These are phyloP conservation scores for Didymella glomerata DNA, from an alignment of 2,329 filamentous ascomycete genomes.

Conservation along the genomic window DNA sequence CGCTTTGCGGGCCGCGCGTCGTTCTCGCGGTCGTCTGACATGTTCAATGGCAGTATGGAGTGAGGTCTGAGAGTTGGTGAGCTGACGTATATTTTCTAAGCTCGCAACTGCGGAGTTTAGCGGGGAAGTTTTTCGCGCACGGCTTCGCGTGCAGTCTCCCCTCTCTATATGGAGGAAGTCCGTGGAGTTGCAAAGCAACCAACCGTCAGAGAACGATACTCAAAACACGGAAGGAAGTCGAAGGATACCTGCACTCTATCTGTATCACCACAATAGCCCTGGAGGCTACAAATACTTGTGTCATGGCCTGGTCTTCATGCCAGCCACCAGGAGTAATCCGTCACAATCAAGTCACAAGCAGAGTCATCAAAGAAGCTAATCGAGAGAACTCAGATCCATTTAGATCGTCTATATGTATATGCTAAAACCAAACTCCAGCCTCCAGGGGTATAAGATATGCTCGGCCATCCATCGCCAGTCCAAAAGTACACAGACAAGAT, in stretches of 20 bases:
- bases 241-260: neutral
- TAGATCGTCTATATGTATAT: slow-evolving; percentile 13
- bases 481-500: slow-evolving; percentile 11
- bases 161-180: neutral
- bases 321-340: no score
- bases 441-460: slow-evolving; percentile 23
- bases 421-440: slow-evolving; percentile 18
- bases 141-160: slow-evolving; percentile 17
- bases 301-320: neutral
- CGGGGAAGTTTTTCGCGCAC: slow-evolving; percentile 39
- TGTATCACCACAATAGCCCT: neutral
- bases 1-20: slow-evolving; percentile 43
- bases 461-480: slow-evolving; percentile 17
- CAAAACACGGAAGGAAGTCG: neutral
- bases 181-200: no score
- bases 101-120: slow-evolving; percentile 23
- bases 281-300: neutral
- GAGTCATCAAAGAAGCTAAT: neutral
- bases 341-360: neutral
- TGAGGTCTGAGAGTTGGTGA: slow-evolving; percentile 10
- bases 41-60: slow-evolving; percentile 9
- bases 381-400: slow-evolving; percentile 18
- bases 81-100: slow-evolving; percentile 9
- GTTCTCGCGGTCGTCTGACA: slow-evolving; percentile 29
- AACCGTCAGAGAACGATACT: no score